phyloP scores from a whole-genome alignment of 805 yeast genomes.

The Saturnispora halmiae region DNA sequence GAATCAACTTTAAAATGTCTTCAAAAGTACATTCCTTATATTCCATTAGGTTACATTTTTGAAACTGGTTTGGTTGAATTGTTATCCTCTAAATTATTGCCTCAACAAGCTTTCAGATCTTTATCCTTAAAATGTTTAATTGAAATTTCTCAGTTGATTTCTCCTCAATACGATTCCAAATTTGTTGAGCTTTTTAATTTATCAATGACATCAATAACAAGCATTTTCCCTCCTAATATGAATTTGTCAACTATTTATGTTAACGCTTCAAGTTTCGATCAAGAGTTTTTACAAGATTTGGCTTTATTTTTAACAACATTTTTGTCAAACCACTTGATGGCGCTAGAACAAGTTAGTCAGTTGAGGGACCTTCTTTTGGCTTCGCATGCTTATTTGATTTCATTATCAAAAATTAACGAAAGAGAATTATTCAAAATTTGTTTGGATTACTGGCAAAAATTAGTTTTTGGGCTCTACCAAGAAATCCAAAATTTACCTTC shows the following conservation, averaged over 20 bases:
- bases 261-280: constrained; percentile 72
- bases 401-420: constrained; percentile 84
- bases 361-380: constrained; percentile 52
- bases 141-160: constrained; percentile 67
- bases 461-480: constrained; percentile 72
- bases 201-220: constrained; percentile 59
- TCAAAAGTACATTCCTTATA: constrained; percentile 86
- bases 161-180: constrained; percentile 46
- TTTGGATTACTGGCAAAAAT: constrained; percentile 85
- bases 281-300: constrained; percentile 88
- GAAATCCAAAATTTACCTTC: constrained; percentile 53
- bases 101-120: constrained; percentile 71
- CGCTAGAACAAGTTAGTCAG: constrained; percentile 47
- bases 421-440: constrained; percentile 93
- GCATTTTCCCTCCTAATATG: constrained; percentile 61
- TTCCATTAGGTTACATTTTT: constrained; percentile 81
- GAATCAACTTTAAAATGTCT: constrained; percentile 77
- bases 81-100: constrained; percentile 66
- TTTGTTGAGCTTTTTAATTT: constrained; percentile 62
- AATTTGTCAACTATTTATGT: constrained; percentile 67
- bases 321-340: constrained; percentile 59
- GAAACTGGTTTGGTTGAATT: constrained; percentile 73
- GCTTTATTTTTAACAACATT: constrained; percentile 89
- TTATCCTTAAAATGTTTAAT: constrained; percentile 86
- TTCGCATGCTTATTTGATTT: constrained; percentile 74